Percentiles rank a stretch among this genome's conserved stretches.
Conservation (phyloP, 495 filamentous ascomycete species). For the Lichina pygmaea region DNA sequence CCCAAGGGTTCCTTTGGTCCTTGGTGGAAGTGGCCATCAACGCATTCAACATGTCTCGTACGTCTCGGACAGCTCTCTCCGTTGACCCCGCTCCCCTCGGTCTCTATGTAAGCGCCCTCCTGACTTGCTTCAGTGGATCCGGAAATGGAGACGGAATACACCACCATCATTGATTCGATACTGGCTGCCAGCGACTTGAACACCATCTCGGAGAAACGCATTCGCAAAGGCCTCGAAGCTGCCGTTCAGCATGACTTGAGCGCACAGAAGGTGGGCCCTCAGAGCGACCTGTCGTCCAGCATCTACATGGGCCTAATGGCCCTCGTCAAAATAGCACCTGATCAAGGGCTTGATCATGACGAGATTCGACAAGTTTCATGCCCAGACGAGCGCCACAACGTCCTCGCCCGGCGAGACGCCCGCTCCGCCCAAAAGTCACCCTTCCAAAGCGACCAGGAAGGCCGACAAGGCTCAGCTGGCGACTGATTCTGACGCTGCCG, state of each 20-base stretch:
- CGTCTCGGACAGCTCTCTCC: too few relatives aligned
- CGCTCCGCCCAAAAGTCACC: slow-evolving; percentile 5
- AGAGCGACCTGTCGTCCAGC: slow-evolving; percentile 1
- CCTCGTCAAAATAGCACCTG: not conserved
- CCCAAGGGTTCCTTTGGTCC: too few relatives aligned
- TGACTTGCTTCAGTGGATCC: slow-evolving; percentile 3
- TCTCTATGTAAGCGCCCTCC: too few relatives aligned
- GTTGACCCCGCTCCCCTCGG: too few relatives aligned
- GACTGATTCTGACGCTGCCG: slow-evolving; percentile 18
- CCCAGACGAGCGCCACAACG: slow-evolving; percentile 12
- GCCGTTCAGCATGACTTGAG: slow-evolving; percentile 58
- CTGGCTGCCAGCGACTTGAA: slow-evolving; percentile 56
- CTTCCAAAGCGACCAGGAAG: slow-evolving; percentile 5
- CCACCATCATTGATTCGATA: slow-evolving; percentile 76
- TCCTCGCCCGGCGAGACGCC: slow-evolving; percentile 11
- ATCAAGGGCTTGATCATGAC: slow-evolving; percentile 67
- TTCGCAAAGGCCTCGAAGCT: slow-evolving; percentile 62
- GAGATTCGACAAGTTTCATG: slow-evolving; percentile 62
- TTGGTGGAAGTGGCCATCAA: too few relatives aligned
- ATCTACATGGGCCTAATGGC: not conserved
- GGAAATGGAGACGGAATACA: slow-evolving; percentile 40
- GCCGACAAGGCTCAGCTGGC: slow-evolving; percentile 21
- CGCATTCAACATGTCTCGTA: too few relatives aligned
- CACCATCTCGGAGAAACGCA: slow-evolving; percentile 77
- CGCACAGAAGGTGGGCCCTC: slow-evolving; percentile 44